Percentiles rank a stretch among this genome's conserved stretches.
These are phyloP conservation scores for Nevesoporus exiguus DNA, from an alignment of 768 basidiomycete genomes.

Conservation along the genomic window DNA sequence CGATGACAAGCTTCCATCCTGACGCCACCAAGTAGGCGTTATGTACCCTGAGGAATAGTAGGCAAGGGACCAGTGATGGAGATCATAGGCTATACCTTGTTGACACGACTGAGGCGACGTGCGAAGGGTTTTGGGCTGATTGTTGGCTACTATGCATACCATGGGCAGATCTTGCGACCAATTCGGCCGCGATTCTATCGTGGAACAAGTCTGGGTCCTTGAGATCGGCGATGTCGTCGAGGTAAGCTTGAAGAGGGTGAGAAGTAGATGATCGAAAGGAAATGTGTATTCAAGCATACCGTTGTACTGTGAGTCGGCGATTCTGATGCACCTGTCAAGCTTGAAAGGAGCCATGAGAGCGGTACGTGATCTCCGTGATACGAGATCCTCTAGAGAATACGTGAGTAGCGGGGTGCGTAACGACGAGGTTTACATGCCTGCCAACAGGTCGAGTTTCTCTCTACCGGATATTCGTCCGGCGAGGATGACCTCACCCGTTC, in stretches of 20 bases:
- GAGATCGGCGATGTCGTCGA: slow-evolving; percentile 67
- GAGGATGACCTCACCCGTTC: slow-evolving; percentile 63
- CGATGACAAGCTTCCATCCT: slow-evolving; percentile 72
- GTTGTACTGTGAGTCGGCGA: slow-evolving; percentile 71
- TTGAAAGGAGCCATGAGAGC: slow-evolving; percentile 65
- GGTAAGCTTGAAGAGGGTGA: slow-evolving; percentile 44
- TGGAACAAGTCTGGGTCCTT: slow-evolving; percentile 64
- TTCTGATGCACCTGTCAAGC: slow-evolving; percentile 58
- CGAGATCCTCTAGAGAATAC: slow-evolving; percentile 56
- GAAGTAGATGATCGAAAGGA: slow-evolving; percentile 2
- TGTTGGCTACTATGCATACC: slow-evolving; percentile 25
- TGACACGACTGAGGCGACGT: slow-evolving; percentile 56
- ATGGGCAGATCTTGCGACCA: slow-evolving; percentile 46
- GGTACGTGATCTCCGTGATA: slow-evolving; percentile 46
- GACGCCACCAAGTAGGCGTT: slow-evolving; percentile 82
- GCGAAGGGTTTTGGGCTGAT: slow-evolving; percentile 41
- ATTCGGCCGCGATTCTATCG: slow-evolving; percentile 52
- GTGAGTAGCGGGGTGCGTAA: background rate
- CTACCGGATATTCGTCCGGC: slow-evolving; percentile 63
- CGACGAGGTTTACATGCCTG: slow-evolving; percentile 43
- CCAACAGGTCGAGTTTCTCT: slow-evolving; percentile 77
- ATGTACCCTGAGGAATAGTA: slow-evolving; percentile 54
- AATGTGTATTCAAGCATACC: slow-evolving; percentile 39
- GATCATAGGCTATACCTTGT: slow-evolving; percentile 43
- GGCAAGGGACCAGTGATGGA: background rate